phyloP scores from a whole-genome alignment of 75 land plant genomes.

The Sequoia sempervirens region DNA sequence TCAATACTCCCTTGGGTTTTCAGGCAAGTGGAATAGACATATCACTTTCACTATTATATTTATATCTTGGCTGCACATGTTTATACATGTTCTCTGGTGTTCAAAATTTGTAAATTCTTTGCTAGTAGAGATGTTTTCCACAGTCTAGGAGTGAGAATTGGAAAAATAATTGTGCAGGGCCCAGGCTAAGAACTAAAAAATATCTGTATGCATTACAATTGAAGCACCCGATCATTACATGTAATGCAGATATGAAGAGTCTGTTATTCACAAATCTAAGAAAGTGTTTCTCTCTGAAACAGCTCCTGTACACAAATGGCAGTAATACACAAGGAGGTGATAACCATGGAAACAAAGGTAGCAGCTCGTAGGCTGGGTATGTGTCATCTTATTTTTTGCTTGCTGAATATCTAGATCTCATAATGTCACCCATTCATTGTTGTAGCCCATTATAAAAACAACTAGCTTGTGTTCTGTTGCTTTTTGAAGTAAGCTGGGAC shows the following conservation, averaged over 20 bases:
- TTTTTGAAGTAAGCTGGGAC: neutral
- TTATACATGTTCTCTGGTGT: neutral
- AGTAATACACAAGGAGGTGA: slow-evolving; percentile 34
- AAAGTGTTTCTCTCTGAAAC: neutral
- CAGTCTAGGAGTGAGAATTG: neutral
- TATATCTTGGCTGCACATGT: neutral
- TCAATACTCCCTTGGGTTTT: neutral
- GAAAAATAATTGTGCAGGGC: neutral
- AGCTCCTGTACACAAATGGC: slow-evolving; percentile 38
- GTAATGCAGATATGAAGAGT: neutral
- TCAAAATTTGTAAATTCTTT: neutral
- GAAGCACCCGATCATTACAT: neutral
- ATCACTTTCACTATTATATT: neutral
- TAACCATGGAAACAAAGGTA: slow-evolving; percentile 38
- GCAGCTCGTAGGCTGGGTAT: slow-evolving; percentile 54
- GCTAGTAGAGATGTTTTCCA: neutral
- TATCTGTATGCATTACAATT: neutral
- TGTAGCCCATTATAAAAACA: neutral
- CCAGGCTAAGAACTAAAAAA: neutral
- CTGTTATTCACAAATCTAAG: neutral
- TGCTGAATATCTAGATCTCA: neutral
- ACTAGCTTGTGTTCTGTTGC: neutral
- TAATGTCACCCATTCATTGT: neutral
- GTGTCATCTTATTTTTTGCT: slow-evolving; percentile 2
- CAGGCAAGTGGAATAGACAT: neutral